These are phyloP conservation scores for Tolypocladium guangdongense DNA, from an alignment of 2,329 filamentous ascomycete genomes.

Conservation along the genomic window DNA sequence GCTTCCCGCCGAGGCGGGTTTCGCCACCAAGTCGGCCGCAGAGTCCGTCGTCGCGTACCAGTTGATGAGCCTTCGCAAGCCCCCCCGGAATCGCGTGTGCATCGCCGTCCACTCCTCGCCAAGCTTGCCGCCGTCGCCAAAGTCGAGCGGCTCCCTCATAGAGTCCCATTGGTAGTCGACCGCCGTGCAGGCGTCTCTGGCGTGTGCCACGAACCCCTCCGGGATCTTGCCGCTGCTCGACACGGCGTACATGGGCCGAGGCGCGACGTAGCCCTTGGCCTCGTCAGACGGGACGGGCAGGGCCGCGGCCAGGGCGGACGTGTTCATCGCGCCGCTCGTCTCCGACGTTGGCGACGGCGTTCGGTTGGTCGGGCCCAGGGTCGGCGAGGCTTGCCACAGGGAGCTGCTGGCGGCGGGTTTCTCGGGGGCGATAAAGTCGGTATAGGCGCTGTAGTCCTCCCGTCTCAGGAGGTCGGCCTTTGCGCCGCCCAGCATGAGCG, in stretches of 20 bases:
- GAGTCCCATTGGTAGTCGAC: conserved; percentile 98
- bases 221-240: conserved; percentile 74
- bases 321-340: conserved; percentile 13
- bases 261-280: conserved; percentile 55
- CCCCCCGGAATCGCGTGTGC: conserved; percentile 80
- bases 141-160: conserved; percentile 63
- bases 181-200: conserved; percentile 71
- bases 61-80: conserved; percentile 65
- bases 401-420: conserved; percentile 13
- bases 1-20: conserved; percentile 14
- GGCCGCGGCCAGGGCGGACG: conserved; percentile 22
- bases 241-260: conserved; percentile 72
- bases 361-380: conserved; percentile 11
- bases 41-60: conserved; percentile 61
- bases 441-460: conserved; percentile 51
- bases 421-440: conserved; percentile 12
- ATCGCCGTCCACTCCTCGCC: conserved; percentile 94
- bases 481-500: conserved; percentile 77
- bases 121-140: conserved; percentile 79
- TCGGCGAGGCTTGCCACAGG: conserved; percentile 22
- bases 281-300: conserved; percentile 17
- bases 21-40: conserved; percentile 40
- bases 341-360: conserved; percentile 13
- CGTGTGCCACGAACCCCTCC: conserved; percentile 78
- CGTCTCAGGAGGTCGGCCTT: conserved; percentile 77